Base-by-base conservation (phyloP, 257 asterid species). In the Lavandula angustifolia region DNA sequence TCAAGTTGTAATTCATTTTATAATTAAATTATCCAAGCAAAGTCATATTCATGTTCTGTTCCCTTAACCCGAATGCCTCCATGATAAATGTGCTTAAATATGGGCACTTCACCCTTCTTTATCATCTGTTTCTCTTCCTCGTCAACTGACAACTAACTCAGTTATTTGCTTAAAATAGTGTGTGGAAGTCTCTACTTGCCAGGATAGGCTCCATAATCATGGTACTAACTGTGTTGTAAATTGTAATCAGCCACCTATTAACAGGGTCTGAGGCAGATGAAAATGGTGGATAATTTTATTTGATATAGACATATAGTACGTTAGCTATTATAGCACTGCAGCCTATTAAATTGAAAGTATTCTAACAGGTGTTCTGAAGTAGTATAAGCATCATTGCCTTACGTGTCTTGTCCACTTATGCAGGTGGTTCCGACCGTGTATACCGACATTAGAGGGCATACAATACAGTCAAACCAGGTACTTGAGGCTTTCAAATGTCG, bases 371-470 rank as follows among this genome's bases (percentile, higher is more conserved):
- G 12, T 9, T 70, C 40, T 44, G 29, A 53, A n/a, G 51, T 63
- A 60, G n/a, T 47, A 55, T 32, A 16, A 60, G 60, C 16, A 17
- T 29, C 33, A 31, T 14, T 51, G 33, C 70, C 54, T 63, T 7
- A 50, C 32, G 33, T 16, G 35, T 70, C 34, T 22, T 13, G 43
- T 54, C 63, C 79, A 78, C 73, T 69, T 71, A 66, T 82, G 82
- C 89, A 90, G 99, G 99, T 91, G 75, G 99, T 94, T 64, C 99
- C 99, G 60, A 90, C 99, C 34, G 54, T 80, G 58, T 88, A 85
- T 73, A 90, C 95, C 63, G 67, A 81, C 69, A 75, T 88, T 54
- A 82, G 91, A 79, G 91, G 99, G 68, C 88, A 69, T 54, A 80
- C 68, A 4, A 90, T 91, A 34, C 73, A 88, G 75, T 90, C 99